Evolutionary conservation across 2,329 filamentous ascomycete species (phyloP).

Genomic region (Fusarium sp.): DNA sequence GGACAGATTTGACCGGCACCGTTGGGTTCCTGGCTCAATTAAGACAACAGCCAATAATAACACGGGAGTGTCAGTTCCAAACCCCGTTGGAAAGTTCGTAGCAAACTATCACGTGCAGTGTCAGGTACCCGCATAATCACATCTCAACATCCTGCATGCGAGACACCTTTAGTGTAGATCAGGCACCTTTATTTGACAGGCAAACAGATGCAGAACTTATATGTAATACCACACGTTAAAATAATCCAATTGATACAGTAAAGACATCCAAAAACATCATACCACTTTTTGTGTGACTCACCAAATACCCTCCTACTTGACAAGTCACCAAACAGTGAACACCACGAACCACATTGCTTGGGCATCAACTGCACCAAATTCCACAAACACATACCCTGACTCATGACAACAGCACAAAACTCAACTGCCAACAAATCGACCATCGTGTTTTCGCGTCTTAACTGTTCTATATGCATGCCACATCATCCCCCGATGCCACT

Average conservation of each 20-base stretch:
- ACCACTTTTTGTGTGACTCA: background rate
- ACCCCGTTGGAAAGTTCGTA: background rate
- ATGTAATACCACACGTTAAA: no score
- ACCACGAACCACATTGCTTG: slow-evolving; percentile 12
- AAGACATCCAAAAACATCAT: background rate
- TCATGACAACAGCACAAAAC: slow-evolving; percentile 17
- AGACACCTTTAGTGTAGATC: slow-evolving; percentile 14
- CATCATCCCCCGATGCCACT: slow-evolving; percentile 30
- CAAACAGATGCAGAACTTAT: background rate
- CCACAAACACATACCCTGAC: slow-evolving; percentile 10
- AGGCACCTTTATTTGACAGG: background rate
- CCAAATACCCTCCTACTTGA: background rate
- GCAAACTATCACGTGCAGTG: background rate
- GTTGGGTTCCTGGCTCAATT: no score
- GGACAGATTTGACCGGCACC: background rate
- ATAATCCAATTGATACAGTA: fast-evolving
- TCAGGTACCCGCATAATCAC: slow-evolving; percentile 13
- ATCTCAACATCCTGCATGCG: background rate
- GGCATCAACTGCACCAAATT: slow-evolving; percentile 27
- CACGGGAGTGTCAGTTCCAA: no score
- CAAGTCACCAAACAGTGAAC: background rate
- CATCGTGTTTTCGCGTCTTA: slow-evolving; percentile 13
- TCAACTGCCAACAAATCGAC: slow-evolving; percentile 23
- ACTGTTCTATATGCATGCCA: slow-evolving; percentile 28
- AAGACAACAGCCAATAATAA: background rate